A percentile compares a stretch with the other conserved stretches of the same genome.
Evolutionary conservation across 805 yeast species (phyloP).

Genomic region (Middelhovenomyces tepae): DNA sequence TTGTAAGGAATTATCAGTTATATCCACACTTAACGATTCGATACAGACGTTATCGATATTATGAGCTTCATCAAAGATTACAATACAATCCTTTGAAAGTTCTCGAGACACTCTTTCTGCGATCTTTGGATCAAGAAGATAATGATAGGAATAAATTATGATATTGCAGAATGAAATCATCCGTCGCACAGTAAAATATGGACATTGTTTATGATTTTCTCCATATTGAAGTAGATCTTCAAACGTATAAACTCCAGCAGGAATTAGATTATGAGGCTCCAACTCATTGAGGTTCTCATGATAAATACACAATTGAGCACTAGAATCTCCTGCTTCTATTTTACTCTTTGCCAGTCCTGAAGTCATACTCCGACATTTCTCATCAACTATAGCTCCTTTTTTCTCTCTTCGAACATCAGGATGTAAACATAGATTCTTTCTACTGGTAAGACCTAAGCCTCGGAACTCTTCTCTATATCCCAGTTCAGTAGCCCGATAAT

Average conservation of each 20-base stretch:
- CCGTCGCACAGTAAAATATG: slow-evolving; percentile 95
- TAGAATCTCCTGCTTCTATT: slow-evolving; percentile 49
- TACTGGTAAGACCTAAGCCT: slow-evolving; percentile 87
- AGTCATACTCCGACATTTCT: slow-evolving; percentile 89
- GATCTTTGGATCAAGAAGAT: slow-evolving; percentile 91
- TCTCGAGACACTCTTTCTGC: slow-evolving; percentile 92
- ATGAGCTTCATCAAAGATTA: slow-evolving; percentile 97
- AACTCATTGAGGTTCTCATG: slow-evolving; percentile 83
- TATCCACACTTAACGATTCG: slow-evolving; percentile 83
- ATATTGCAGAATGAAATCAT: slow-evolving; percentile 90
- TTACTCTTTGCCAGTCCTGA: slow-evolving; percentile 76
- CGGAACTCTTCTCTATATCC: slow-evolving; percentile 87
- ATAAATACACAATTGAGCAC: slow-evolving; percentile 64
- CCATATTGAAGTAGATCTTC: slow-evolving; percentile 75
- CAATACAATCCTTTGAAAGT: slow-evolving; percentile 82
- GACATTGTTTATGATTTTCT: slow-evolving; percentile 74
- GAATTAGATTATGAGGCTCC: slow-evolving; percentile 84
- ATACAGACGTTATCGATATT: slow-evolving; percentile 98
- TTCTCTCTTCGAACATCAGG: slow-evolving; percentile 81
- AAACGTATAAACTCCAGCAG: slow-evolving; percentile 91
- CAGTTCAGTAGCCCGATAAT: slow-evolving; percentile 68
- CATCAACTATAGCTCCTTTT: slow-evolving; percentile 90
- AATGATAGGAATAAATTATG: slow-evolving; percentile 93
- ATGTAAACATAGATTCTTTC: slow-evolving; percentile 90
- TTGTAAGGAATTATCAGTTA: slow-evolving; percentile 82